These are phyloP conservation scores for Sideroxylon spinosum DNA, from an alignment of 179 eudicot genomes.

Conservation along the genomic window DNA sequence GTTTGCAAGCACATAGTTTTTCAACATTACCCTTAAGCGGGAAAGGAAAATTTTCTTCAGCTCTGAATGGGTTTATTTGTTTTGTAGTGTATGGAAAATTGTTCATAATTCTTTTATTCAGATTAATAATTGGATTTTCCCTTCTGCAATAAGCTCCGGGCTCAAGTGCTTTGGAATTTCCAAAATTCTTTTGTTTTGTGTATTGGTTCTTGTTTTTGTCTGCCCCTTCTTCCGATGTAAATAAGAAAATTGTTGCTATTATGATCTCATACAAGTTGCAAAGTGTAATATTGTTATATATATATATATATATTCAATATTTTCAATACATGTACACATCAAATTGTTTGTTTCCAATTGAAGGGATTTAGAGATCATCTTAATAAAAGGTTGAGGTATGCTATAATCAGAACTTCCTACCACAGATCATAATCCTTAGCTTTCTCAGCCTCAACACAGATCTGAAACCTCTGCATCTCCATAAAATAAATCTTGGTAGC, in stretches of 20 bases:
- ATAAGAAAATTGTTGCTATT: neutral
- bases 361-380: no score
- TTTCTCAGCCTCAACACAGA: conserved; percentile 24
- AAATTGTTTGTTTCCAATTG: neutral
- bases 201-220: neutral
- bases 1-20: conserved; percentile 32
- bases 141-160: neutral
- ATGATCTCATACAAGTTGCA: neutral
- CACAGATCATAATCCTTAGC: conserved; percentile 25
- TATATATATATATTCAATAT: neutral
- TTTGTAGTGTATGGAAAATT: no score
- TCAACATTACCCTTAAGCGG: neutral
- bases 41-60: neutral
- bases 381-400: no score
- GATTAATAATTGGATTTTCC: neutral
- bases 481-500: conserved; percentile 28
- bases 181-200: neutral
- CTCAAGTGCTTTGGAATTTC: neutral
- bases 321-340: neutral
- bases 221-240: neutral
- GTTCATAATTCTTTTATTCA: neutral
- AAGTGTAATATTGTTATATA: neutral
- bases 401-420: conserved; percentile 16
- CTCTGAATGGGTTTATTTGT: neutral
- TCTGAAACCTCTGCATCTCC: conserved; percentile 26